Evolutionary conservation across 2,329 filamentous ascomycete genomes (phyloP).

Genomic region (Domatiomyces catenatus): DNA sequence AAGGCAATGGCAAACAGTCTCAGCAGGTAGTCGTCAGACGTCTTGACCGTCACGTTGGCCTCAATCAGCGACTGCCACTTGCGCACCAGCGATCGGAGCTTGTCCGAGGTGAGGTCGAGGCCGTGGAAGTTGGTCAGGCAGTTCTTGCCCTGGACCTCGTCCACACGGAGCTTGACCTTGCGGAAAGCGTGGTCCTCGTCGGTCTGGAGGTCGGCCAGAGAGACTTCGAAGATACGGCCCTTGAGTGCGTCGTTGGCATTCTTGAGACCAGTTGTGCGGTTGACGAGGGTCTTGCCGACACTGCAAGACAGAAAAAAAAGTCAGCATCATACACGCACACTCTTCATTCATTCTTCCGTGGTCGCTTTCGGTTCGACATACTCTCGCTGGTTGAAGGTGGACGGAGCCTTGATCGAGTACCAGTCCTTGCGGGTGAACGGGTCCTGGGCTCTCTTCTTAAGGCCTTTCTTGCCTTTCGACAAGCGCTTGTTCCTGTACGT

Average conservation of each 20-base stretch:
- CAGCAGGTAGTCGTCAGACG: slow-evolving; percentile 98
- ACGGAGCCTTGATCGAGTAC: slow-evolving; percentile 96
- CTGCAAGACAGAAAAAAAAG: slow-evolving; percentile 44
- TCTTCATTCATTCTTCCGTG: slow-evolving; percentile 11
- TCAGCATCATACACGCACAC: slow-evolving; percentile 20
- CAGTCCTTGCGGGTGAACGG: slow-evolving; percentile 98
- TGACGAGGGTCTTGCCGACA: slow-evolving; percentile 99
- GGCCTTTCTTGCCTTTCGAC: slow-evolving; percentile 99
- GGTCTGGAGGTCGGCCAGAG: slow-evolving; percentile 96
- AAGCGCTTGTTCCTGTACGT: slow-evolving; percentile 88
- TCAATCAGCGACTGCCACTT: slow-evolving; percentile 99
- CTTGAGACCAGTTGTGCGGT: slow-evolving; percentile 98
- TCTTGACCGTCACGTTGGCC: slow-evolving; percentile 99
- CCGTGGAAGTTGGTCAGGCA: slow-evolving; percentile 99
- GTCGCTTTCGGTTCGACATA: slow-evolving; percentile 39
- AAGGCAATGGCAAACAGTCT: slow-evolving; percentile 98
- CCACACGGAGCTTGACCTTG: slow-evolving; percentile 97
- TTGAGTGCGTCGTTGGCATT: slow-evolving; percentile 99
- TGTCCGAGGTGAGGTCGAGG: slow-evolving; percentile 99
- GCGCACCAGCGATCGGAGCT: slow-evolving; percentile 95
- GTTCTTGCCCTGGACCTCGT: slow-evolving; percentile 99
- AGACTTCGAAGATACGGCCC: slow-evolving; percentile 97
- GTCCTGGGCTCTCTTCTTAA: slow-evolving; percentile 98
- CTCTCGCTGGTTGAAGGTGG: slow-evolving; percentile 92
- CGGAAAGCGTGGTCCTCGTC: slow-evolving; percentile 99